Evolutionary conservation across 2,329 filamentous ascomycete species (phyloP), one percentile per base, ranked within the genome.

Genomic region (Blastomyces silverae): DNA sequence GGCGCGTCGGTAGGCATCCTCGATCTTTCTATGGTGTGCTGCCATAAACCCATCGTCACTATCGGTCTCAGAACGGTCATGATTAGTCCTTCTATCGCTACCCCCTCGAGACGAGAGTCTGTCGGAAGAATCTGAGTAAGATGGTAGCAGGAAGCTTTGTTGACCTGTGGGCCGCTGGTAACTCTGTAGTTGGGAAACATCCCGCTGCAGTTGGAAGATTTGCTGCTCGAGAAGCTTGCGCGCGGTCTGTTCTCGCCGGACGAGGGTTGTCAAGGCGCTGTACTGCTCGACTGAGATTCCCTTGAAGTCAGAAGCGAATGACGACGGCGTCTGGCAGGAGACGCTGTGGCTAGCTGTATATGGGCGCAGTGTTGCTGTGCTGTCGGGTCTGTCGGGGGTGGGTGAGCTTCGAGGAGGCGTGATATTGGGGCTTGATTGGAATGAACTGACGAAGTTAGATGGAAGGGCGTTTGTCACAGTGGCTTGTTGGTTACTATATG

Each of bases 241-340:
- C 1, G 80, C 79, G 5, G 74, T 75, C 66, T 81, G 79, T 67
- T 82, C 80, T 59, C 79, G 73, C 6, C 78, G 75, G 15, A 82
- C 73, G 1, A 82, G 73, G 15, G 76, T 79, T 37, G 80, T 75
- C 2, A 82, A 72, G 0, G 77, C 76, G 64, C 78, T 80, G 67
- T 81, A 81, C 63, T 81, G 78, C 53, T 82, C 79, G 20, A 79
- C 74, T 4, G 79, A 79, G 52, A 79, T 77, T 8, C 72, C 70
- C 39, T 69, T 67, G 60, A 73, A 71, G 55, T 78, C 75, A 11
- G 69, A 70, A 25, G 74, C 73, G 10, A 69, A 69, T 22, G 75
- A 69, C 0, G 75, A 76, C 2, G 73, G 70, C 4, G 68, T 67
- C 62, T 71, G 72, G 62, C 70, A 63, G 2, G 66, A 70, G 5